These are phyloP conservation scores for Tetracentron sinense DNA, from an alignment of 164 flowering plant genomes.

Conservation along the genomic window DNA sequence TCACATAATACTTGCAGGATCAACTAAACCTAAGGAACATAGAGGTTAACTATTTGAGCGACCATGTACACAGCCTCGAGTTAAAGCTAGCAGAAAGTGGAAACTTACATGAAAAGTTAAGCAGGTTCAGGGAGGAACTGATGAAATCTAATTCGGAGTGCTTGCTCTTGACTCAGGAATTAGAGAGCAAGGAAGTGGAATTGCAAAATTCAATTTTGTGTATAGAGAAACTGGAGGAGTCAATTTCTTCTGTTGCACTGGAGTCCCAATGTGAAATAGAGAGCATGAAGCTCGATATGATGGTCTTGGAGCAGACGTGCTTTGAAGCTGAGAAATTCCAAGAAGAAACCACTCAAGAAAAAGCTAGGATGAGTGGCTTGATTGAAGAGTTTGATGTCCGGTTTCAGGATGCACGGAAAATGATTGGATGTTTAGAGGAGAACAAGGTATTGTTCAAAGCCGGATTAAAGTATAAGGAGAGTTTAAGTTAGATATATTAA, in stretches of 20 bases:
- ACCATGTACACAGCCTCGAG: conserved; percentile 55
- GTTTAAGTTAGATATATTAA: too few relatives aligned
- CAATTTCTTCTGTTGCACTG: conserved; percentile 47
- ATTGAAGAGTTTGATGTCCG: conserved; percentile 35
- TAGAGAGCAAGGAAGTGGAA: conserved; percentile 50
- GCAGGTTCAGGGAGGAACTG: conserved; percentile 43
- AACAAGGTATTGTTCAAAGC: conserved; percentile 48
- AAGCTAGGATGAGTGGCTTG: conserved; percentile 30
- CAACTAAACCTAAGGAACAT: conserved; percentile 54
- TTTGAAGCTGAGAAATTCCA: conserved; percentile 45
- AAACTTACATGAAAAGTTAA: conserved; percentile 37
- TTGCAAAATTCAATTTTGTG: conserved; percentile 33
- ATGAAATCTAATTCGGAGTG: conserved; percentile 38
- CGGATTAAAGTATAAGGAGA: too few relatives aligned
- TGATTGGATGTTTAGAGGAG: conserved; percentile 42
- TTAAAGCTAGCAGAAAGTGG: conserved; percentile 46
- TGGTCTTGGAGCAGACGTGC: conserved; percentile 46
- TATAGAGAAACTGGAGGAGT: conserved; percentile 58
- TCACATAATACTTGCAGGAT: conserved; percentile 70
- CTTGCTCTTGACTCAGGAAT: conserved; percentile 36
- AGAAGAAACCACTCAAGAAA: conserved; percentile 50
- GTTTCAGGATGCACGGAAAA: conserved; percentile 36
- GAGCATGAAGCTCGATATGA: conserved; percentile 67
- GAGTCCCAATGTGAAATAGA: conserved; percentile 87
- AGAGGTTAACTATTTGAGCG: conserved; percentile 43